phyloP scores from a whole-genome alignment of 2,329 filamentous ascomycete species.

The Xylariaceae sp. region DNA sequence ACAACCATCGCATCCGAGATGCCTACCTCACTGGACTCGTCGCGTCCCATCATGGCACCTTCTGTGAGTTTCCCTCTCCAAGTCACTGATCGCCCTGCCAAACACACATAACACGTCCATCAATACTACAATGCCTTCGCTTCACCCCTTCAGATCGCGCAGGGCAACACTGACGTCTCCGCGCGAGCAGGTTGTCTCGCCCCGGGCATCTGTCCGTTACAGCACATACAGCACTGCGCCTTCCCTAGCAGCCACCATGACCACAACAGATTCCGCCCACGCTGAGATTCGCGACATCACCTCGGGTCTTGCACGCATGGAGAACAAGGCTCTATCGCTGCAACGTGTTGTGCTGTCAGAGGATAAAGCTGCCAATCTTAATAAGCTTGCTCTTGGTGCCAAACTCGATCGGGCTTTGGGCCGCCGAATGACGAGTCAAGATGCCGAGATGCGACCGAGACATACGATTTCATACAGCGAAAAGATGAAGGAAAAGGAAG shows the following conservation, averaged over 20 bases:
- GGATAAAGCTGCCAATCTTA: conserved; percentile 76
- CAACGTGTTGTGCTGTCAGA: conserved; percentile 77
- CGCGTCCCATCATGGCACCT: conserved; percentile 59
- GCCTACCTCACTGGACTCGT: conserved; percentile 57
- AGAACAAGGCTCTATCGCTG: conserved; percentile 78
- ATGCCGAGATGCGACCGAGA: conserved; percentile 73
- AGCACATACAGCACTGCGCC: conserved; percentile 59
- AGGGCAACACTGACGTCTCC: neutral
- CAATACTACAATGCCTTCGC: neutral
- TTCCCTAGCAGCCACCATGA: conserved; percentile 55
- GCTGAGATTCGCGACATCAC: conserved; percentile 67
- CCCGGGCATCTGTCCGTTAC: conserved; percentile 52
- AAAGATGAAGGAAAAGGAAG: conserved; percentile 16
- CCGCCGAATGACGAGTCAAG: conserved; percentile 81
- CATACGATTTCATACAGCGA: conserved; percentile 34
- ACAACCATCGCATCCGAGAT: conserved; percentile 32
- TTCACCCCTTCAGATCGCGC: conserved; percentile 1
- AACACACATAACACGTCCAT: neutral
- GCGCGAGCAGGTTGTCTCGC: conserved; percentile 29
- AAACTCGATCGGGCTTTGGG: conserved; percentile 87
- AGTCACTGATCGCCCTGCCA: conserved; percentile 2
- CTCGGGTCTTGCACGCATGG: conserved; percentile 77
- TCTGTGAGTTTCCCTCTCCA: conserved; percentile 46
- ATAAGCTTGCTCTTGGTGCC: conserved; percentile 82
- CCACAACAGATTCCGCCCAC: conserved; percentile 50